Percentiles rank a stretch among this genome's conserved stretches.
Conservation (phyloP, 495 filamentous ascomycete species). For the Apiosordaria backusii region DNA sequence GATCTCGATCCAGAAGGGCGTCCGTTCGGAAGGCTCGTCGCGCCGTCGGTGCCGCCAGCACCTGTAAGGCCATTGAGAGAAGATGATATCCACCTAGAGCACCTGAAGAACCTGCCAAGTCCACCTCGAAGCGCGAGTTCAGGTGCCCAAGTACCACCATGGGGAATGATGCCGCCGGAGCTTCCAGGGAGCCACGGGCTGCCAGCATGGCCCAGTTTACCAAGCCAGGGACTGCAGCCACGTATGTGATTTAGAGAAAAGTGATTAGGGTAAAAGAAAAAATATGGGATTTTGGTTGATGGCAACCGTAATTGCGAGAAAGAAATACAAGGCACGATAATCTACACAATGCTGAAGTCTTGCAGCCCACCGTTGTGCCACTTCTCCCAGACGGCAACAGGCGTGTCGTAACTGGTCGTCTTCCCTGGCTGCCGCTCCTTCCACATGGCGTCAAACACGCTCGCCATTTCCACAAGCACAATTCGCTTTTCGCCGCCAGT, state of each 20-base stretch:
- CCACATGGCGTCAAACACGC: slow-evolving; percentile 1
- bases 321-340: not conserved
- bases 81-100: slow-evolving; percentile 4
- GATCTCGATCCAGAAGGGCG: slow-evolving; percentile 6
- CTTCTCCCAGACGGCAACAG: not conserved
- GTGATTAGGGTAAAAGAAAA: too few relatives aligned
- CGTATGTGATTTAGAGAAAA: not conserved
- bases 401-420: not conserved
- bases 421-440: not conserved
- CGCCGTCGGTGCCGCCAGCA: not conserved
- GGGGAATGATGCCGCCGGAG: slow-evolving; percentile 1
- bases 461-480: slow-evolving; percentile 9
- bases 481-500: slow-evolving; percentile 2
- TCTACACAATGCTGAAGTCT: not conserved
- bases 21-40: not conserved
- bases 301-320: not conserved
- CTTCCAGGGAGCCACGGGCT: not conserved
- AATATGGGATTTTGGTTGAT: too few relatives aligned
- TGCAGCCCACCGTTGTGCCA: not conserved
- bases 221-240: not conserved
- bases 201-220: not conserved
- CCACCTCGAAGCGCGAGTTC: slow-evolving; percentile 3
- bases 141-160: not conserved
- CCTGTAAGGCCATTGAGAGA: not conserved
- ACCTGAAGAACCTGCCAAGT: slow-evolving; percentile 1